Percentiles rank a stretch among this genome's conserved stretches.
Evolutionary conservation across 805 yeast species (phyloP).

Genomic region (Starmerella etchellsii): DNA sequence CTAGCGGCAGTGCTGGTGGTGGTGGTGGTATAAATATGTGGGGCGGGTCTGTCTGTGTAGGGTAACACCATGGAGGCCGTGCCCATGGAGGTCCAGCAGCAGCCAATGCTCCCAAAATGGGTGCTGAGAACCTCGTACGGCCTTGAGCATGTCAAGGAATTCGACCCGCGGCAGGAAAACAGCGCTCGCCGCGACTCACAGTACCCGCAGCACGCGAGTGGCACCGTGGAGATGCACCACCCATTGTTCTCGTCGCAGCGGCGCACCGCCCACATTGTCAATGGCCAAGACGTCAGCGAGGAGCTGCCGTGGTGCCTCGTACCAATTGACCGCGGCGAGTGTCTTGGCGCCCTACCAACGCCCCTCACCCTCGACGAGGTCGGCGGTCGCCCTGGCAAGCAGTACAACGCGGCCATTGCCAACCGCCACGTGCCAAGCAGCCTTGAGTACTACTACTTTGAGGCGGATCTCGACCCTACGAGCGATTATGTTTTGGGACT

Average conservation of each 20-base stretch:
- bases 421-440: slow-evolving; percentile 1
- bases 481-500: not conserved
- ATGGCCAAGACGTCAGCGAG: not conserved
- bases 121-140: not conserved
- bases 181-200: not conserved
- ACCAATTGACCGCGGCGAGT: not conserved
- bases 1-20: no score
- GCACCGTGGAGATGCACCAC: not conserved
- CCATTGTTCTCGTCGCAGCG: not conserved
- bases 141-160: not conserved
- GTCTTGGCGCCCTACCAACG: not conserved
- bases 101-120: not conserved
- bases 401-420: not conserved
- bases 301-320: slow-evolving; percentile 2
- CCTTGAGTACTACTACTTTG: not conserved
- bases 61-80: not conserved
- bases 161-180: not conserved
- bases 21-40: no score
- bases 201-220: not conserved
- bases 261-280: not conserved
- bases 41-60: no score
- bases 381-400: not conserved
- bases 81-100: not conserved
- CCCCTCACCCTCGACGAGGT: not conserved
- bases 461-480: not conserved